phyloP scores from a whole-genome alignment of 495 filamentous ascomycete species.

The Penicillium pulvis region DNA sequence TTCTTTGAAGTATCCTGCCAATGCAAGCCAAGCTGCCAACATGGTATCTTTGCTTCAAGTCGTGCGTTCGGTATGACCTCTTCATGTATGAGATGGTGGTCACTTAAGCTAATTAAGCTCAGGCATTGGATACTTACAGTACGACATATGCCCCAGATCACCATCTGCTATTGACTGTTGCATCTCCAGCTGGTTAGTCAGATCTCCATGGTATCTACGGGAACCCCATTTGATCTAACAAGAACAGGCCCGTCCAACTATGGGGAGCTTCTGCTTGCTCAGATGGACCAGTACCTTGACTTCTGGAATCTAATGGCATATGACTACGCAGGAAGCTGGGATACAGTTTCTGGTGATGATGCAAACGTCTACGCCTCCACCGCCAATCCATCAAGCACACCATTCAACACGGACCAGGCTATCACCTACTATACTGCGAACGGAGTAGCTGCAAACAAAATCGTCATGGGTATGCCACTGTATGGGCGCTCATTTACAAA shows the following conservation, averaged over 20 bases:
- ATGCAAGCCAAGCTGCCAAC: slow-evolving; percentile 56
- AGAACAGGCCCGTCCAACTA: slow-evolving; percentile 61
- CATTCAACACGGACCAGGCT: slow-evolving; percentile 69
- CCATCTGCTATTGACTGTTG: slow-evolving; percentile 70
- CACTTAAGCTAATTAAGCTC: not conserved
- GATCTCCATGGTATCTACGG: not conserved
- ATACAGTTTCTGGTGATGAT: slow-evolving; percentile 66
- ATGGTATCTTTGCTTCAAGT: slow-evolving; percentile 64
- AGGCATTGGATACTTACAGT: slow-evolving; percentile 66
- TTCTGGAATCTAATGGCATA: slow-evolving; percentile 80
- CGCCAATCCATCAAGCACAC: slow-evolving; percentile 58
- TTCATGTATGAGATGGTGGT: not conserved
- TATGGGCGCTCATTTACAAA: slow-evolving; percentile 80
- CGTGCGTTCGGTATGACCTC: slow-evolving; percentile 35
- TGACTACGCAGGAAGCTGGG: slow-evolving; percentile 75
- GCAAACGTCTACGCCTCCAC: slow-evolving; percentile 67
- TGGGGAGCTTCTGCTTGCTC: slow-evolving; percentile 55
- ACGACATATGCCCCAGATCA: slow-evolving; percentile 42
- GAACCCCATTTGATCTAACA: not conserved
- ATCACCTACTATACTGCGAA: slow-evolving; percentile 60
- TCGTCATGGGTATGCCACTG: slow-evolving; percentile 81
- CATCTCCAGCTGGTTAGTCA: slow-evolving; percentile 52
- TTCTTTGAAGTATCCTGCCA: slow-evolving; percentile 33
- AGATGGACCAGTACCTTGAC: slow-evolving; percentile 71
- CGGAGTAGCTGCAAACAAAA: slow-evolving; percentile 66